Evolutionary conservation across 2,329 filamentous ascomycete species (phyloP).

Genomic region (Monilinia polystroma): DNA sequence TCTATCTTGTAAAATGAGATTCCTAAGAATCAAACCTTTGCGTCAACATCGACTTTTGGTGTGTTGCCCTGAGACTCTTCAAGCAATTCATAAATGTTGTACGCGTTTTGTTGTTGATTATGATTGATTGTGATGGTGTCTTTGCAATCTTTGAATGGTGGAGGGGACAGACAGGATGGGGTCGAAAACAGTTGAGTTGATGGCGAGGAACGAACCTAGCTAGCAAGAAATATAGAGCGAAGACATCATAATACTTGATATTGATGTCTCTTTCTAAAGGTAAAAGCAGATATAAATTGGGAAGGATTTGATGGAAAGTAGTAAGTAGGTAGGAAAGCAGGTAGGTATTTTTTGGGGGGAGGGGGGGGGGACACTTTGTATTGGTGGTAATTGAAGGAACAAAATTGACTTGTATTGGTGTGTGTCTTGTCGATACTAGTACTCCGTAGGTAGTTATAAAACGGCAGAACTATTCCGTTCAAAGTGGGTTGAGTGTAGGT

Average conservation of each 20-base stretch:
- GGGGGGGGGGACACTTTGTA: too few relatives aligned
- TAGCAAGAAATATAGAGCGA: slow-evolving; percentile 16
- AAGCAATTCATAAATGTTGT: slow-evolving; percentile 9
- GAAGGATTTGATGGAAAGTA: neutral
- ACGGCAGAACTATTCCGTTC: too few relatives aligned
- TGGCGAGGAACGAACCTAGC: slow-evolving; percentile 16
- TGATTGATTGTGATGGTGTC: slow-evolving; percentile 8
- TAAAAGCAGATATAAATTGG: neutral
- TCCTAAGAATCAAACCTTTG: slow-evolving; percentile 22
- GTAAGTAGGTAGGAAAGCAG: too few relatives aligned
- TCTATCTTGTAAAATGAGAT: slow-evolving; percentile 10
- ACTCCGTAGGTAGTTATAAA: too few relatives aligned
- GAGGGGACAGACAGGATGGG: neutral
- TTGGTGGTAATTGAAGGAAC: too few relatives aligned
- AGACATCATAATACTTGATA: slow-evolving; percentile 23
- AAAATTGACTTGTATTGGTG: too few relatives aligned
- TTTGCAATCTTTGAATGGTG: slow-evolving; percentile 20
- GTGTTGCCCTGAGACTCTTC: slow-evolving; percentile 1
- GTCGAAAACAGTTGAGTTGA: slow-evolving; percentile 14
- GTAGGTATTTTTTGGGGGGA: too few relatives aligned
- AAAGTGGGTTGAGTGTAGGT: too few relatives aligned
- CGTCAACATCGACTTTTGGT: slow-evolving; percentile 23
- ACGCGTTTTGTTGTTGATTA: slow-evolving; percentile 19
- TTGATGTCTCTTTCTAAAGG: slow-evolving; percentile 15
- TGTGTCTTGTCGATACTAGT: too few relatives aligned